Base-by-base conservation (phyloP, 176 grass and related monocot genomes). In the Juncus inflexus region DNA sequence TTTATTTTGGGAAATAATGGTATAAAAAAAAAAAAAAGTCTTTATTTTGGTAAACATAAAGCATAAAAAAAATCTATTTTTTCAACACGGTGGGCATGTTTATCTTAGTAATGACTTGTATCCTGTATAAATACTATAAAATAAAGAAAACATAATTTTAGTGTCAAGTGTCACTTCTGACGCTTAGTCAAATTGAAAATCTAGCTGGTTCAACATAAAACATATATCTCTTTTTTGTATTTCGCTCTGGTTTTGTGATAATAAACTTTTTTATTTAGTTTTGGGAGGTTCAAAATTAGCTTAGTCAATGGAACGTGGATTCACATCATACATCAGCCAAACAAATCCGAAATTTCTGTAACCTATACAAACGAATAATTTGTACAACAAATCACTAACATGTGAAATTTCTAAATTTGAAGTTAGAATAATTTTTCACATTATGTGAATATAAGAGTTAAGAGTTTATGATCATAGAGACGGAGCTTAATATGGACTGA, bases 101-200 rank as follows among this genome's bases (percentile, higher is more conserved):
- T 69, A 57, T n/a, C n/a, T 69, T 55, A 69, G 37, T 69, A 54
- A 69, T 54, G 12, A 69, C 15, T 54, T 69, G 37, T 55, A 69
- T 47, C 43, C 43, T 47, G 4, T 6, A 47, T 47, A 5, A 47
- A 69, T 28, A 28, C 19, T 28, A 28, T 28, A 28, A 28, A 28
- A 28, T 12, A 69, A n/a, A 69, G 37, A 69, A 69, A 39, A 41
- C n/a, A 2, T 13, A 6, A 12, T 4, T 50, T 15, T 40, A 54
- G 37, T 41, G 5, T 42, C 66, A 42, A 67, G 45, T 35, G 35
- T 52, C 3, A 50, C 3, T 67, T 67, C 28, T 53, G 64, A 52
- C 19, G 19, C 19, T 53, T 67, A 67, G 64, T 67, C 45, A 69
- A 57, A 69, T 47, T 9, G 43, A 47, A n/a, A 41, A 69, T 53